Base-by-base conservation (phyloP, 805 yeast species). In the Starmerella vaccinii region DNA sequence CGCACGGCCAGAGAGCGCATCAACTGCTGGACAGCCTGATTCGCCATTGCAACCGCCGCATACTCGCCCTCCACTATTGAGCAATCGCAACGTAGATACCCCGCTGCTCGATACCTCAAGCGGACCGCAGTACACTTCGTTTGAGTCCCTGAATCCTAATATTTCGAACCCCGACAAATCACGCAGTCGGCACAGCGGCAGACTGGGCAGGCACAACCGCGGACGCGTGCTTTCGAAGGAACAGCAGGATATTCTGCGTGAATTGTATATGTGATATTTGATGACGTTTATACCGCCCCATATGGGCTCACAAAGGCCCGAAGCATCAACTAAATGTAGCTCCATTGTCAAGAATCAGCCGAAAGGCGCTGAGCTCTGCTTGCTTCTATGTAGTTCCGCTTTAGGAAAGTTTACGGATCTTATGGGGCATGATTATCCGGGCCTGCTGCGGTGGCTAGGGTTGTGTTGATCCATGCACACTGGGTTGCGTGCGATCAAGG, bases 191-290 rank as follows among this genome's bases (percentile, higher is more conserved):
- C 38, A 34, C 6, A 18, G 24, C 10, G 34, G 34, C 16, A 16
- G 57, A 57, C 27, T 43, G 63, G 34, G 65, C 21, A 3, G 24
- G 40, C 40, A 37, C 13, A 22, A 19, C 63, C 46, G 61, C 76
- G 49, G 66, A 67, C 33, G 34, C 5, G 45, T 41, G 0, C 63
- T 76, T 30, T 76, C 81, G 0, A 74, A 65, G 55, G 84, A 78
- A 60, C 82, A 79, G 58, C 64, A 65, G 38, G 76, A 75, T 58
- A 61, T 79, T 15, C 62, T 77, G 46, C 67, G 67, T 35, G 78
- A 74, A 59, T 61, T 78, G 43, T 70, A 70, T 21, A 62, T 48
- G 22, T 47, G 29, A 35, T 58, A 40, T 44, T 29, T 16, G 16
- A 9, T 26, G 9, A 26, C 10, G 9, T 26, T n/a, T n/a, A n/a